phyloP scores from a whole-genome alignment of 2,329 filamentous ascomycete species.

The Arthrobotrys megalospora region DNA sequence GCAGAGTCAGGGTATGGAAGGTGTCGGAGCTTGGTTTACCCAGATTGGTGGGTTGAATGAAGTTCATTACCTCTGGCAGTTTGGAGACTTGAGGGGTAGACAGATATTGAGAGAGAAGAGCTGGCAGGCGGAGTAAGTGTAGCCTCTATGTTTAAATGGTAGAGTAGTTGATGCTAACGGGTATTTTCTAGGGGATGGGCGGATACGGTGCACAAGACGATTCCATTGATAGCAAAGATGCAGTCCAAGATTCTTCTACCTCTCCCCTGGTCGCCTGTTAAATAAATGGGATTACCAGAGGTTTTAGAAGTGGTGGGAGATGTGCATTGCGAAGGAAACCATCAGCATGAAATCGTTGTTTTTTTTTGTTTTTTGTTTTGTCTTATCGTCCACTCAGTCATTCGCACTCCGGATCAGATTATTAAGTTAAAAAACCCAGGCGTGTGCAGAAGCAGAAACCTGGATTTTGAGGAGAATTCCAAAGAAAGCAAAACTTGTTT shows the following conservation, averaged over 20 bases:
- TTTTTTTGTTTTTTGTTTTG: neutral
- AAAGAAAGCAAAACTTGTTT: no score
- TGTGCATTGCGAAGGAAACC: neutral
- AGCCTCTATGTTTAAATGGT: no score
- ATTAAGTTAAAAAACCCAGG: no score
- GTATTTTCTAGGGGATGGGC: slow-evolving; percentile 86
- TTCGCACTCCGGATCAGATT: no score
- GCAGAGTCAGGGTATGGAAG: slow-evolving; percentile 93
- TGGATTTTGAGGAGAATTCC: no score
- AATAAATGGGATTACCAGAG: slow-evolving; percentile 69
- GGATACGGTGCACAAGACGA: slow-evolving; percentile 97
- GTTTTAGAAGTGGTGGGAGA: neutral
- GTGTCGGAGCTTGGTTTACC: slow-evolving; percentile 97
- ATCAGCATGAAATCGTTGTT: neutral
- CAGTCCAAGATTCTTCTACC: slow-evolving; percentile 93
- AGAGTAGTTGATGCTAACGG: slow-evolving; percentile 15
- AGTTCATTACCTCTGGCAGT: slow-evolving; percentile 98
- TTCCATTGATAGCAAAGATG: slow-evolving; percentile 96
- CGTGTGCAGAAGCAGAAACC: no score
- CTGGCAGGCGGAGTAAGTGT: slow-evolving; percentile 75
- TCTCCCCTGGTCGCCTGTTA: slow-evolving; percentile 96
- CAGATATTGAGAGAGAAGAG: slow-evolving; percentile 92
- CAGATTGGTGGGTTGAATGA: slow-evolving; percentile 98
- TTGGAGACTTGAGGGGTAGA: slow-evolving; percentile 94
- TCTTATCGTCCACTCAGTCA: no score